Evolutionary conservation across 305 asterid genomes (phyloP), one percentile per base, ranked within the genome.

Genomic region (Caryopteris hybrid): DNA sequence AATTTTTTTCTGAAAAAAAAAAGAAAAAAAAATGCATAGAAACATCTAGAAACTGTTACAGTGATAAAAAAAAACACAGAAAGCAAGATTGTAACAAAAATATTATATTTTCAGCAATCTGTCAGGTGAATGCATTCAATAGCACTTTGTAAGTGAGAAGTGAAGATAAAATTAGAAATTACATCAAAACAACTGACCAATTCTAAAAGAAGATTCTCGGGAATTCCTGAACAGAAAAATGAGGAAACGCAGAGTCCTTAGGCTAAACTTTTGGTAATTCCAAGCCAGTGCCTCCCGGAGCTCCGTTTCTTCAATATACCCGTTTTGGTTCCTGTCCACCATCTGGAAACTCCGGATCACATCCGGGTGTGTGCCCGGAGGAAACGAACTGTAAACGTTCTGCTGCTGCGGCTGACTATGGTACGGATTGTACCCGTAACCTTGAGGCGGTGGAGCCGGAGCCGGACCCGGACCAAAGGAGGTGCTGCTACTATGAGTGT

Each of bases 311-410:
- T 91, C 98, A 73, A 89, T 79, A 60, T 74, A 91, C 18, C 95
- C 98, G 73, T 90, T 87, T 23, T 63, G 79, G 66, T 91, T 87
- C 68, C 83, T 75, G 39, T 89, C 98, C 70, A 87, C 98, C 96
- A 83, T 85, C 78, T 85, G 92, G 68, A 87, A 91, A 70, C 86
- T 86, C 78, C 84, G 81, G 66, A 91, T 81, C 75, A 89, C 85
- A 62, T 87, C 95, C 73, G 94, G 95, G 65, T 83, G 79, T 5
- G 96, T 91, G 2, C 90, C 96, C 39, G 83, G 89, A 0, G 96
- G 96, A 69, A 87, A 91, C 57, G 76, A 65, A 39, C 73, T 68
- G 72, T 75, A 62, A 13, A 57, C 46, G 63, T 47, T 63, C 42
- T 76, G 80, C 74, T 61, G 82, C 57, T 68, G 86, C 58, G 66